These are phyloP conservation scores for Lathyrus aphaca DNA, from an alignment of 306 rosid species.

Conservation along the genomic window DNA sequence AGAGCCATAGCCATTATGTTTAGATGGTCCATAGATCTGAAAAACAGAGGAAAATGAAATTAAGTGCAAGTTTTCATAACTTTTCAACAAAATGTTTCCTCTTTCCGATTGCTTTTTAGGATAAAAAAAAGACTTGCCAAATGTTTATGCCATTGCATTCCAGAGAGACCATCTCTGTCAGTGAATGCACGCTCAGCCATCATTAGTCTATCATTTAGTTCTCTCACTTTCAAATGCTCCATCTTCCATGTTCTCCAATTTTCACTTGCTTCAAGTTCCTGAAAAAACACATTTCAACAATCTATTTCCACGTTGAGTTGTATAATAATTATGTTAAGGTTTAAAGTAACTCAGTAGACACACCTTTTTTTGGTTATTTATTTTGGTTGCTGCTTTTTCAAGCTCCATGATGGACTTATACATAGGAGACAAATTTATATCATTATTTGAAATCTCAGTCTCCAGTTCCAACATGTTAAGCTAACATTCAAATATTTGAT, in stretches of 20 bases:
- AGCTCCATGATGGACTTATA: slow-evolving; percentile 62
- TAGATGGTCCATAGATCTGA: slow-evolving; percentile 70
- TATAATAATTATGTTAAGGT: background rate
- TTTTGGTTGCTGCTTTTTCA: slow-evolving; percentile 52
- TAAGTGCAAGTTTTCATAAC: background rate
- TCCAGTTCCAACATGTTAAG: slow-evolving; percentile 44
- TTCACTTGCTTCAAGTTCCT: slow-evolving; percentile 55
- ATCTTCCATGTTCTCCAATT: slow-evolving; percentile 55
- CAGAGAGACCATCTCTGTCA: slow-evolving; percentile 66
- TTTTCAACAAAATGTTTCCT: no score
- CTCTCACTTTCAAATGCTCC: slow-evolving; percentile 55
- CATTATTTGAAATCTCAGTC: slow-evolving; percentile 46
- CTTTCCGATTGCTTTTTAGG: no score
- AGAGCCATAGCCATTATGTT: slow-evolving; percentile 63
- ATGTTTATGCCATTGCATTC: slow-evolving; percentile 76
- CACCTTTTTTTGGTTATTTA: slow-evolving; percentile 61
- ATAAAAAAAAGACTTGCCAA: slow-evolving; percentile 43
- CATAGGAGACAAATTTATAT: slow-evolving; percentile 59
- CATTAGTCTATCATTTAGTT: slow-evolving; percentile 68
- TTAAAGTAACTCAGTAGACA: background rate
- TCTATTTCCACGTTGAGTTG: background rate
- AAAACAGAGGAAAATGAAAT: slow-evolving; percentile 6
- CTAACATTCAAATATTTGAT: slow-evolving; percentile 44
- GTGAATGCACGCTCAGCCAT: slow-evolving; percentile 81
- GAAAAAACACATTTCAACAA: slow-evolving; percentile 25